Evolutionary conservation across 352 stramenopile species (phyloP).

Genomic region (Phytophthora constricta): DNA sequence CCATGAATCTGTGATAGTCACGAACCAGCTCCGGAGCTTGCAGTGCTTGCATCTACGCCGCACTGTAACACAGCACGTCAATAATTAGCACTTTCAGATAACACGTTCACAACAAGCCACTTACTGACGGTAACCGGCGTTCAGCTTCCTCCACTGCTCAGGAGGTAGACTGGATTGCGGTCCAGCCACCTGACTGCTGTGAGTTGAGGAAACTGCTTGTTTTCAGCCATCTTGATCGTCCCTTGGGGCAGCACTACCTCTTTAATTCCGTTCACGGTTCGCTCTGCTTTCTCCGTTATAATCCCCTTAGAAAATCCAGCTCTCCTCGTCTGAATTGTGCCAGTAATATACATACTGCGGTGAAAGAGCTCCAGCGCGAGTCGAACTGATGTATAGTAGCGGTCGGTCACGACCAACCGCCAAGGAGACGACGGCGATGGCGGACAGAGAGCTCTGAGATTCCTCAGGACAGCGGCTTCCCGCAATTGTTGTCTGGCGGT

Average conservation of each 20-base stretch:
- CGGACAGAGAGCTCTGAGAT: constrained; percentile 2
- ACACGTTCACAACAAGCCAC: neutral
- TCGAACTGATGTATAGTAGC: neutral
- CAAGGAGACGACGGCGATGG: too few relatives aligned
- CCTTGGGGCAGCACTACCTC: constrained; percentile 1
- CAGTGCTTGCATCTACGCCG: neutral
- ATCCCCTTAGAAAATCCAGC: neutral
- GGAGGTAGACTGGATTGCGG: constrained; percentile 7
- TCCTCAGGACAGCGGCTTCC: constrained; percentile 12
- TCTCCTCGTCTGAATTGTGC: neutral
- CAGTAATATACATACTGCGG: neutral
- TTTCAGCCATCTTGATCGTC: constrained; percentile 6
- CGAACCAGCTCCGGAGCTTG: constrained; percentile 7
- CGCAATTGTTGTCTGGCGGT: constrained; percentile 10
- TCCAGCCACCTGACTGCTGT: constrained; percentile 15
- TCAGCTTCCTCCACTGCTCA: constrained; percentile 2
- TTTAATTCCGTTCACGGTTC: constrained; percentile 3
- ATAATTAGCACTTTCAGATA: neutral
- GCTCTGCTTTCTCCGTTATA: neutral
- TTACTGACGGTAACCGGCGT: constrained; percentile 12
- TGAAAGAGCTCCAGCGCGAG: neutral
- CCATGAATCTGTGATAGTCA: constrained; percentile 11
- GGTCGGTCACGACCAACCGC: too few relatives aligned
- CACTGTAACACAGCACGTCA: neutral
- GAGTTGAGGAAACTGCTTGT: constrained; percentile 9